These are phyloP conservation scores for Paraphoma sp. DNA, from an alignment of 2,329 filamentous ascomycete genomes.

Conservation along the genomic window DNA sequence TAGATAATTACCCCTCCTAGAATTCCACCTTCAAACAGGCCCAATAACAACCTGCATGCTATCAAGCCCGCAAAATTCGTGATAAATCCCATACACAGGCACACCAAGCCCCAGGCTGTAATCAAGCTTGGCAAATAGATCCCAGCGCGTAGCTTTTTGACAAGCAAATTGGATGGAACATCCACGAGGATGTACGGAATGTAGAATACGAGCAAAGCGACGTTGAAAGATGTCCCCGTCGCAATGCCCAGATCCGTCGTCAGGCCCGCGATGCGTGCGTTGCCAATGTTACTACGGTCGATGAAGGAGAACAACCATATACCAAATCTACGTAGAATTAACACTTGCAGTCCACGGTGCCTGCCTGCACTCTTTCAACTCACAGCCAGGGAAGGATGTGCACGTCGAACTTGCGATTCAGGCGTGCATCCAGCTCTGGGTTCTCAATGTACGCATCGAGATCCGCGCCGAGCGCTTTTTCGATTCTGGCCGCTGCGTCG, in stretches of 20 bases:
- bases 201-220: constrained; percentile 54
- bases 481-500: background rate
- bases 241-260: constrained; percentile 48
- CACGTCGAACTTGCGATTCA: constrained; percentile 52
- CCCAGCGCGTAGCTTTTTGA: constrained; percentile 50
- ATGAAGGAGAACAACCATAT: constrained; percentile 58
- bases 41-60: constrained; percentile 50
- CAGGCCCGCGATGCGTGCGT: constrained; percentile 53
- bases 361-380: too few species aligned
- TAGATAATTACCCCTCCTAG: constrained; percentile 52
- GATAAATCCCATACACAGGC: constrained; percentile 51
- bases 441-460: background rate
- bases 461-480: background rate
- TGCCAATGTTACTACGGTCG: constrained; percentile 52
- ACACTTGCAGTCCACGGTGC: too few species aligned
- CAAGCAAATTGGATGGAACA: constrained; percentile 50
- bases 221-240: constrained; percentile 50
- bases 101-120: constrained; percentile 49
- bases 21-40: constrained; percentile 51
- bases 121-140: constrained; percentile 51
- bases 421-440: constrained; percentile 34
- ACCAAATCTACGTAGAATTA: constrained; percentile 32
- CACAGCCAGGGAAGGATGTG: constrained; percentile 54
- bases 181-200: constrained; percentile 53
- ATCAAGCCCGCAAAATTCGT: constrained; percentile 50